Conservation (phyloP, 1,284 basidiomycete genomes). For the Thelephora terrestris region DNA sequence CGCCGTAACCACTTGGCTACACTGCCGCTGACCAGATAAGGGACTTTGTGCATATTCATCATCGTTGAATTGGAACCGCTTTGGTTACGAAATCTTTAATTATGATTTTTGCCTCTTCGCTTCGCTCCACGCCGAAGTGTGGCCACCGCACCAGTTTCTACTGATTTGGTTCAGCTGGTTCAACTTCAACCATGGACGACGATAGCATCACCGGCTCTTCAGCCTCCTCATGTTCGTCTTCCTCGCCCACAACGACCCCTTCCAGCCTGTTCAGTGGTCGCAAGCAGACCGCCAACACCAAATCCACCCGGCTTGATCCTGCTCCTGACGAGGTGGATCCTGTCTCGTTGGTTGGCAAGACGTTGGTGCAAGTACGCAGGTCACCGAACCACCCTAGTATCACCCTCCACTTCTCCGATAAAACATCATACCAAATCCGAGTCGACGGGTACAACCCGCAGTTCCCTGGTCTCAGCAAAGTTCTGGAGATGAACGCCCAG, state of each 20-base stretch:
- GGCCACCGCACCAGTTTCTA: too few relatives aligned
- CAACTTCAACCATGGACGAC: background rate
- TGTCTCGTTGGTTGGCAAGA: constrained; percentile 38
- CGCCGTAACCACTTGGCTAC: constrained; percentile 56
- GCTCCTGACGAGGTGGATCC: constrained; percentile 36
- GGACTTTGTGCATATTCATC: too few relatives aligned
- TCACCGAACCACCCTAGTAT: constrained; percentile 46
- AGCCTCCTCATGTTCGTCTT: constrained; percentile 10
- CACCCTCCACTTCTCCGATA: constrained; percentile 45
- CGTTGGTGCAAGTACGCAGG: constrained; percentile 35
- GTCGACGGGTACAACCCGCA: constrained; percentile 52
- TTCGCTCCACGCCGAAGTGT: too few relatives aligned
- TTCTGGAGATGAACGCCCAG: constrained; percentile 43
- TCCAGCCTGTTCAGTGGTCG: constrained; percentile 17
- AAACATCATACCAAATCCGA: constrained; percentile 42
- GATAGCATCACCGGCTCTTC: constrained; percentile 2
- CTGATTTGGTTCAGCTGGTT: background rate
- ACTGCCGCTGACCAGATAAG: constrained; percentile 26
- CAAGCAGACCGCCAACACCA: constrained; percentile 16
- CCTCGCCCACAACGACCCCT: constrained; percentile 12
- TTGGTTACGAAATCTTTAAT: too few relatives aligned
- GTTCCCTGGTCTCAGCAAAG: constrained; percentile 45
- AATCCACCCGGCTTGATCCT: constrained; percentile 23
- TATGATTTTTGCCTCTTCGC: too few relatives aligned
- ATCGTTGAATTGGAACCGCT: too few relatives aligned